Evolutionary conservation across 1,139 yeast species (phyloP).

Genomic region (Cylindricascospora bacillispora): DNA sequence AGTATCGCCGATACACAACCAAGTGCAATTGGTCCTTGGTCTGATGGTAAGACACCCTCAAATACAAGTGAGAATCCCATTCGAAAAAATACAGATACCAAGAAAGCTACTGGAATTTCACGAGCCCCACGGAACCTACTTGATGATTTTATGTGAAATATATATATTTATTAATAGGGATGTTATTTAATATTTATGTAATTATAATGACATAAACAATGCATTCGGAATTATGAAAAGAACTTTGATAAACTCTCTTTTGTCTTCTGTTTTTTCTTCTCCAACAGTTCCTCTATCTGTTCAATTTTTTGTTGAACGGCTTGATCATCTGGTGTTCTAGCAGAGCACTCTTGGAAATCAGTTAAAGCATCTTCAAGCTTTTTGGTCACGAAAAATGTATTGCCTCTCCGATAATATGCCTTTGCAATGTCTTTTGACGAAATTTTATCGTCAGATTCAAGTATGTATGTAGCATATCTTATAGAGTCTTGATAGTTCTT

Average conservation of each 20-base stretch:
- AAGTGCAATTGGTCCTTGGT: too few species aligned
- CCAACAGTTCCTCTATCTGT: conserved; percentile 30
- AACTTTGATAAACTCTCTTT: conserved; percentile 47
- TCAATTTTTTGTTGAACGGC: conserved; percentile 34
- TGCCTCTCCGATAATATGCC: conserved; percentile 49
- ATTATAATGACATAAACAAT: conserved; percentile 1
- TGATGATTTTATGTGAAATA: conserved; percentile 4
- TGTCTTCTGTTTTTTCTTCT: conserved; percentile 36
- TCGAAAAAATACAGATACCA: neutral
- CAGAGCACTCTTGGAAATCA: conserved; percentile 35
- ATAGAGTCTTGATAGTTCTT: conserved; percentile 34
- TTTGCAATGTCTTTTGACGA: conserved; percentile 42
- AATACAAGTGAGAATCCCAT: conserved; percentile 1
- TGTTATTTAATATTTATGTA: conserved; percentile 1
- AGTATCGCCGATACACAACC: too few species aligned
- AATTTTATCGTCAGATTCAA: conserved; percentile 35
- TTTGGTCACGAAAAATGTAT: conserved; percentile 32
- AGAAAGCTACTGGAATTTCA: conserved; percentile 1
- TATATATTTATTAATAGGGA: neutral
- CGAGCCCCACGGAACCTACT: conserved; percentile 4
- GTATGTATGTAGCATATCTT: conserved; percentile 40
- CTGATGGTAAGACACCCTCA: neutral
- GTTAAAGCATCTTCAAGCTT: conserved; percentile 39
- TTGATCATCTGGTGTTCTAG: conserved; percentile 38
- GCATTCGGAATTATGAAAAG: conserved; percentile 23